Base-by-base conservation (phyloP, 2,329 filamentous ascomycete genomes). In the Dactylellina parvicollis region DNA sequence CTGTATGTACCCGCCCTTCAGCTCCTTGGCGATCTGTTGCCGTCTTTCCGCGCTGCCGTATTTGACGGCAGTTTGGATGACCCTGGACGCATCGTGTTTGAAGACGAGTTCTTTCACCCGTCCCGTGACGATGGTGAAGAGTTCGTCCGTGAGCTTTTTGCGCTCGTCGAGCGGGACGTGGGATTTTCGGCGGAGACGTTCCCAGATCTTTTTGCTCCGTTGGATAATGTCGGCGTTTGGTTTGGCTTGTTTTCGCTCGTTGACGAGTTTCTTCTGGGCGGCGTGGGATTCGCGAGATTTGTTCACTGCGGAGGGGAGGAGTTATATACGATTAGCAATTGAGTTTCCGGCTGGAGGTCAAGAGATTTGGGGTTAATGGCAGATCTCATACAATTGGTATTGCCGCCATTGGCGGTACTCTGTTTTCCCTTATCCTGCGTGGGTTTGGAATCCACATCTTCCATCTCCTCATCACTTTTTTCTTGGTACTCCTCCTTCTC, bases 71-170 rank as follows among this genome's bases (percentile, higher is more conserved):
- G 93, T 97, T 83, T 99, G 95, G 24, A 99, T 90, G 42, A 96
- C 92, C 77, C 95, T 88, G n/a, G 96, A 94, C 34, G 92, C 92
- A 80, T 99, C 95, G 81, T 99, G 95, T 86, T 99, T 99, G 83
- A 99, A 91, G 18, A 97, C 94, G 77, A 98, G 96, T 75, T 98
- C 95, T 81, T 92, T 92, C 78, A 98, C 90, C 67, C 91, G 88
- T 59, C 93, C 94, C 22, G 91, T 95, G 78, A 97, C 91, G 79
- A 99, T 96, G 66, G 86, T 85, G 81, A 96, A 98, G 24, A 99
- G 86, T 83, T 99, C 94, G 72, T 89, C 87, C 50, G 98, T 90
- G 40, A 99, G 86, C 80, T 90, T 86, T 81, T 94, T 90, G 75
- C 95, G 87, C 83, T 99, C 93, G 38, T 96, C 91, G 78, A 90